phyloP scores from a whole-genome alignment of 2,329 filamentous ascomycete species.

The Microsporum ferrugineum region DNA sequence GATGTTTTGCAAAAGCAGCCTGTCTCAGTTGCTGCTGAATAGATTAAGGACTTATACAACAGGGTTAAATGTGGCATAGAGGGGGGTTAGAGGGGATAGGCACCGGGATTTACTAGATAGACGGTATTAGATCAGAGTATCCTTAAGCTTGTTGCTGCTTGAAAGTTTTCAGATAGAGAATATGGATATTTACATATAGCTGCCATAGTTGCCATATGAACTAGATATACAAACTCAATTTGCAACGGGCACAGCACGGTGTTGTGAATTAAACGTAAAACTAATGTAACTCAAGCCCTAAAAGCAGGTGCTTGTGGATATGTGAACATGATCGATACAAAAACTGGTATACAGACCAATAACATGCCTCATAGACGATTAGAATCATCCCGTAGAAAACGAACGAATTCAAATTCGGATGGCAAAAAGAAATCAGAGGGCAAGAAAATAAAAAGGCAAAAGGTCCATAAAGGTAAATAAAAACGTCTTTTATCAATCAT shows the following conservation, averaged over 20 bases:
- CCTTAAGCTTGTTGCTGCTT: no score
- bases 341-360: neutral
- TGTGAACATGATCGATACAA: neutral
- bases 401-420: neutral
- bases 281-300: neutral
- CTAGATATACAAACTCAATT: neutral
- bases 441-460: neutral
- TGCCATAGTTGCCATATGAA: no score
- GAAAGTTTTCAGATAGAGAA: no score
- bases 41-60: neutral
- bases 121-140: no score
- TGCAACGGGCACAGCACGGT: neutral
- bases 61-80: neutral
- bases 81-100: neutral
- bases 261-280: neutral
- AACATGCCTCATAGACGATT: neutral
- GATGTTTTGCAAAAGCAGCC: constrained; percentile 11
- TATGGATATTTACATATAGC: no score
- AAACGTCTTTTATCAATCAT: neutral
- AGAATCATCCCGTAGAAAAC: neutral
- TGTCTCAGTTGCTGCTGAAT: neutral
- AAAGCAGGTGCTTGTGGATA: neutral
- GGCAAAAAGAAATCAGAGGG: neutral
- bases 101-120: neutral
- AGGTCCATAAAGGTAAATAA: neutral